Evolutionary conservation across 2,329 filamentous ascomycete species (phyloP), one percentile per base, ranked within the genome.

Genomic region (Arachnopeziza araneosa): DNA sequence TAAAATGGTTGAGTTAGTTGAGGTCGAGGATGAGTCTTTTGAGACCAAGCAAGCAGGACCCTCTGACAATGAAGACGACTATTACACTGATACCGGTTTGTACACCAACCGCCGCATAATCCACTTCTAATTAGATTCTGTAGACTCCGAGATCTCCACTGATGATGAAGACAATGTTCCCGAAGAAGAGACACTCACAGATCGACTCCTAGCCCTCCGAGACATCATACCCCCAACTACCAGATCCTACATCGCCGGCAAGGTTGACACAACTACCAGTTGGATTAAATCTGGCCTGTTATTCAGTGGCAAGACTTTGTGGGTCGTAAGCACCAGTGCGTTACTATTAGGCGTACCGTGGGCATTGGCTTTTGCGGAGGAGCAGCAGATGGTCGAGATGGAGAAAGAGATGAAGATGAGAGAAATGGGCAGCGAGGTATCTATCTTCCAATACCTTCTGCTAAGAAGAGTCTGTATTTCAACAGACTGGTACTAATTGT

Each of bases 1-100:
- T 14, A 14, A 55, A 76, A 71, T 98, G 93, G 93, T 98, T 77
- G 91, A 93, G 78, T 90, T 98, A 74, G 90, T 91, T 74, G 93
- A 98, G 82, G 93, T 98, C 73, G 88, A 96, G 75, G 93, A 98
- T 75, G 93, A 97, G 83, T 90, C 96, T 78, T 96, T 97, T 81
- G 82, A 88, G 78, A 80, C 84, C 75, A 79, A 83, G 69, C 87
- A 89, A 76, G 78, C 82, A 68, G 87, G 89, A 71, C 78, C 86
- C 64, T 80, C 84, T 60, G 84, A 87, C 62, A 87, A 92, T 68
- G 88, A 95, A 51, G 83, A 85, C 59, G 91, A 96, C 61, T 93
- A 93, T 73, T 96, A 90, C 80, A 95, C 90, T 67, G 93, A 97
- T 75, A 93, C 90, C 65, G 93, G 93, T 96, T 84, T 67, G 80